Conservation (phyloP, 148 eudicot species). For the Arctostaphylos glauca region DNA sequence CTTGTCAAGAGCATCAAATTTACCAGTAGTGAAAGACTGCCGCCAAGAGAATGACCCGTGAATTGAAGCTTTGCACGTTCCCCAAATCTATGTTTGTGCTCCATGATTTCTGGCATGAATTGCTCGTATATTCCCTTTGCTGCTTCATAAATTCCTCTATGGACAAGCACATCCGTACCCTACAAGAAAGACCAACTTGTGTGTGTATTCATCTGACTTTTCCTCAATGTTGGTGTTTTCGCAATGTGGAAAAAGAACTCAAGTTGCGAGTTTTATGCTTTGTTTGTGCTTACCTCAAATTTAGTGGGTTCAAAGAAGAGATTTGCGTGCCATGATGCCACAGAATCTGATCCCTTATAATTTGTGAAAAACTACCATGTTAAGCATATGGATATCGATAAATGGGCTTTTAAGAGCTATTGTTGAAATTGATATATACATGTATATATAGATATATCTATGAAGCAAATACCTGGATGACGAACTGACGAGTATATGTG, state of each 20-base stretch:
- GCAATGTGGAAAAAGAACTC: neutral
- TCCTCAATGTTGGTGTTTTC: neutral
- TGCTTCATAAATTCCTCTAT: conserved; percentile 92
- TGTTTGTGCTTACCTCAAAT: conserved; percentile 57
- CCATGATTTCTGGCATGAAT: conserved; percentile 64
- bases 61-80: conserved; percentile 67
- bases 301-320: conserved; percentile 74
- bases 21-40: conserved; percentile 74
- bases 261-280: neutral
- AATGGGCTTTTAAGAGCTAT: neutral
- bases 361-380: neutral
- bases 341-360: conserved; percentile 78
- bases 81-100: conserved; percentile 48
- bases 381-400: neutral
- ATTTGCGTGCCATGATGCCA: conserved; percentile 83
- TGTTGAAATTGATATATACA: neutral
- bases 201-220: neutral
- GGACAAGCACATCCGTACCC: conserved; percentile 75
- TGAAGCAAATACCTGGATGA: conserved; percentile 55
- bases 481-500: conserved; percentile 59
- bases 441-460: neutral
- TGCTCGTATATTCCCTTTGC: conserved; percentile 85
- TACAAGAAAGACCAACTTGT: conserved; percentile 17
- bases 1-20: conserved; percentile 68
- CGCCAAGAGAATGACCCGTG: conserved; percentile 89